Percentiles rank a stretch among this genome's conserved stretches.
These are phyloP conservation scores for Chalaropsis ovoidea DNA, from an alignment of 2,329 filamentous ascomycete species.

Conservation along the genomic window DNA sequence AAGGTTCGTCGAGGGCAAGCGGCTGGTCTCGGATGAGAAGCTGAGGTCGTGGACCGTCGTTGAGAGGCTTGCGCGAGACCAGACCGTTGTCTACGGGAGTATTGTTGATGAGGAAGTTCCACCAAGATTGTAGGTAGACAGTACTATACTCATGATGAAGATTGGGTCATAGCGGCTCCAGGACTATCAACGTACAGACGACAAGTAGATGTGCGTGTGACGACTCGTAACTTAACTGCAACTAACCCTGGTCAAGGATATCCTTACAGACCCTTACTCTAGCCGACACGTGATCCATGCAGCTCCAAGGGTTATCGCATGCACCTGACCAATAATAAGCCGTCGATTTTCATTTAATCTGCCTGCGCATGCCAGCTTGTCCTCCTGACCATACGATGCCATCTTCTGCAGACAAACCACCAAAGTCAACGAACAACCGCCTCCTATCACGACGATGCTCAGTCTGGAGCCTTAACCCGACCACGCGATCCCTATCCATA, in stretches of 20 bases:
- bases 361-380: not conserved
- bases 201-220: not conserved
- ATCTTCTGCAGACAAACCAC: too few species aligned
- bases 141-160: not conserved
- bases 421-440: too few species aligned
- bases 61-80: constrained; percentile 22
- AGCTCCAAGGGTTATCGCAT: not conserved
- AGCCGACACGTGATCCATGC: not conserved
- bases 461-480: too few species aligned
- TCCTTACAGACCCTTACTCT: not conserved
- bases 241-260: too few species aligned
- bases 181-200: not conserved
- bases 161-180: not conserved
- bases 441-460: too few species aligned
- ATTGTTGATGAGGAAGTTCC: constrained; percentile 18
- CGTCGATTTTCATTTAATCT: not conserved
- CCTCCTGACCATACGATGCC: too few species aligned
- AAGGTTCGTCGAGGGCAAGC: constrained; percentile 34
- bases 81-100: constrained; percentile 24
- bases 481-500: too few species aligned
- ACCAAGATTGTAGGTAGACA: constrained; percentile 17
- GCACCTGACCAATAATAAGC: constrained; percentile 10
- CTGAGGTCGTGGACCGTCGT: constrained; percentile 6
- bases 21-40: constrained; percentile 16
- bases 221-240: too few species aligned